Evolutionary conservation across 1,139 yeast genomes (phyloP).

Genomic region (Tardiomyces digboiensis): DNA sequence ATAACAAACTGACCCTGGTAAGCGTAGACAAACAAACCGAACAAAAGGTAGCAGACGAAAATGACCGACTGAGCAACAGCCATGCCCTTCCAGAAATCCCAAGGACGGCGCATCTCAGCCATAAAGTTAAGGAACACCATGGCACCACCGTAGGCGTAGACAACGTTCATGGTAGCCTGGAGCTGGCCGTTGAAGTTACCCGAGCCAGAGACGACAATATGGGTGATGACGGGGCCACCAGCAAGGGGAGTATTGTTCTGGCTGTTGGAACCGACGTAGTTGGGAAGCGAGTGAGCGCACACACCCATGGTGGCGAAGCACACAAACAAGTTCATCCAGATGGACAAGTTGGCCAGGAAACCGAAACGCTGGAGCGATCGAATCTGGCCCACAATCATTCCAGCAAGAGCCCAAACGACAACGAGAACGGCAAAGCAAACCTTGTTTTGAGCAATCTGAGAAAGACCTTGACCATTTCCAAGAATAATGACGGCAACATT

Average conservation of each 20-base stretch:
- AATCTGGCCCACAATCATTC: constrained; percentile 36
- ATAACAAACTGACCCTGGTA: constrained; percentile 35
- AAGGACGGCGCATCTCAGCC: constrained; percentile 37
- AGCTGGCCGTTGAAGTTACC: constrained; percentile 24
- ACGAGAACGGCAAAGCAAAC: constrained; percentile 33
- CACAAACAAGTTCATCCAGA: constrained; percentile 36
- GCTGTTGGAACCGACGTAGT: constrained; percentile 24
- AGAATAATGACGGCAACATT: constrained; percentile 34
- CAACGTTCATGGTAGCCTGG: constrained; percentile 35
- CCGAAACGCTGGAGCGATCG: constrained; percentile 31
- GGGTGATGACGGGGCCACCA: constrained; percentile 17
- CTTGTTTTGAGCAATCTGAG: constrained; percentile 30
- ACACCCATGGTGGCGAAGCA: constrained; percentile 36
- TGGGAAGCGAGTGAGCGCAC: constrained; percentile 26
- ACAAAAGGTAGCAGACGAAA: constrained; percentile 30
- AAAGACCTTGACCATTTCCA: constrained; percentile 34
- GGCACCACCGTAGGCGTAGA: constrained; percentile 40
- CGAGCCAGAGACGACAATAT: constrained; percentile 20
- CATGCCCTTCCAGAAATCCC: constrained; percentile 40
- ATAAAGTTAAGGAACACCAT: constrained; percentile 36
- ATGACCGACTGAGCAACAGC: constrained; percentile 34
- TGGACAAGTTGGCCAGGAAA: constrained; percentile 35
- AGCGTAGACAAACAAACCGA: constrained; percentile 33
- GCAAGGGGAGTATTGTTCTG: constrained; percentile 11
- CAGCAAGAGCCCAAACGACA: constrained; percentile 34